Base-by-base conservation (phyloP, 208 protist genomes). In the Balamuthia mandrillaris region DNA sequence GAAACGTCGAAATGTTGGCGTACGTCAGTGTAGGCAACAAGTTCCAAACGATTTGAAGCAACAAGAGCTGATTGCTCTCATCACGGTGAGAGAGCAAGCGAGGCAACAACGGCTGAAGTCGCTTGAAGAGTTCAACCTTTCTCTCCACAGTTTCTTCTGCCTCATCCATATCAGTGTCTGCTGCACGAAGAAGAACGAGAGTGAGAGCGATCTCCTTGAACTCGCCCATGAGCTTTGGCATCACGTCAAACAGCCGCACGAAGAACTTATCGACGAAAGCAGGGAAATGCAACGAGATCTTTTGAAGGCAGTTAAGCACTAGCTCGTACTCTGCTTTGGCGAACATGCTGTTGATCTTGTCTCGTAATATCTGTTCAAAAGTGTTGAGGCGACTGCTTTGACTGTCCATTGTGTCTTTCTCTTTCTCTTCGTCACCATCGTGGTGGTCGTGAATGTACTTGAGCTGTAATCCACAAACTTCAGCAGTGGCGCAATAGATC, bases 381-480 rank as follows among this genome's bases (percentile, higher is more conserved):
- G n/a, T n/a, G n/a, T n/a, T n/a, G n/a, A n/a, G 29, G 78, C 42
- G 78, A 52, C 41, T 70, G 51, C 18, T 37, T 52, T 3, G 47
- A 54, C 35, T 58, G 65, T 31, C 56, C 42, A 44, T 58, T 84
- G 14, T 35, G n/a, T 49, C 51, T 37, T 60, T 60, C 24, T 60
- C 24, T 31, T 3, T 24, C 41, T 68, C 77, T 83, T 39, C 33
- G 78, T 39, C n/a, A 42, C 47, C 41, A 27, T 65, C 78, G 24
- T 58, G 56, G 1, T 39, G 29, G 18, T 84, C 56, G 27, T 35
- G n/a, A 5, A 70, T 41, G 56, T 81, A 52, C 51, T 84, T 74
- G 18, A 95, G 85, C 37, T 91, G 89, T 61, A 95, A 84, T 33
- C 93, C 92, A 54, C 90, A 72, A 14, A 95, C 87, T 60, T 95